Percentiles rank a stretch among this genome's conserved stretches.
Evolutionary conservation across 306 rosid species (phyloP).

Genomic region (Macrotyloma uniflorum): DNA sequence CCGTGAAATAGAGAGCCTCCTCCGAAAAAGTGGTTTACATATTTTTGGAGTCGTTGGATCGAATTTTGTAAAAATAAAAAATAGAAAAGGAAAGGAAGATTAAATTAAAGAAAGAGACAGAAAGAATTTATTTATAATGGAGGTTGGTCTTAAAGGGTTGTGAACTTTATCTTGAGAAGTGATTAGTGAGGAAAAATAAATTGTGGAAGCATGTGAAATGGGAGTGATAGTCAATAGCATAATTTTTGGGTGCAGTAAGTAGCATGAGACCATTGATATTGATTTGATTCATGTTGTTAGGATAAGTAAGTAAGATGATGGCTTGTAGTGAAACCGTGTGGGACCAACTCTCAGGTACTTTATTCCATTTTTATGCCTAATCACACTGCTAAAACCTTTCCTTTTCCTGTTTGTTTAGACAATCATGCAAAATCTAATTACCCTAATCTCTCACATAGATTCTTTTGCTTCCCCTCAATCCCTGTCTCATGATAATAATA

Average conservation of each 20-base stretch:
- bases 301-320: slow-evolving; percentile 1
- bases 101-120: not conserved
- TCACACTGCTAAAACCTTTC: not conserved
- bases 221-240: slow-evolving; percentile 31
- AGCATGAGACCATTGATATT: not conserved
- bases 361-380: slow-evolving; percentile 31
- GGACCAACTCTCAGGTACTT: slow-evolving; percentile 34
- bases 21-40: too few relatives aligned
- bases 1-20: too few relatives aligned
- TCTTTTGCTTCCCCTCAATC: slow-evolving; percentile 14
- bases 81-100: not conserved
- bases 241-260: slow-evolving; percentile 18
- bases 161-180: slow-evolving; percentile 37
- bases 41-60: too few relatives aligned
- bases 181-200: slow-evolving; percentile 32
- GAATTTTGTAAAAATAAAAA: not conserved
- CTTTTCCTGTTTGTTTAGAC: slow-evolving; percentile 27
- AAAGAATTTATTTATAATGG: not conserved
- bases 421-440: slow-evolving; percentile 35
- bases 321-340: slow-evolving; percentile 47
- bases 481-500: slow-evolving; percentile 6
- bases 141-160: slow-evolving; percentile 14
- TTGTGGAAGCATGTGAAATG: slow-evolving; percentile 50
- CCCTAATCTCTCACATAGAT: not conserved
- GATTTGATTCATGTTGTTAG: not conserved